These are phyloP conservation scores for Exophiala mesophila DNA, from an alignment of 2,329 filamentous ascomycete genomes.

Conservation along the genomic window DNA sequence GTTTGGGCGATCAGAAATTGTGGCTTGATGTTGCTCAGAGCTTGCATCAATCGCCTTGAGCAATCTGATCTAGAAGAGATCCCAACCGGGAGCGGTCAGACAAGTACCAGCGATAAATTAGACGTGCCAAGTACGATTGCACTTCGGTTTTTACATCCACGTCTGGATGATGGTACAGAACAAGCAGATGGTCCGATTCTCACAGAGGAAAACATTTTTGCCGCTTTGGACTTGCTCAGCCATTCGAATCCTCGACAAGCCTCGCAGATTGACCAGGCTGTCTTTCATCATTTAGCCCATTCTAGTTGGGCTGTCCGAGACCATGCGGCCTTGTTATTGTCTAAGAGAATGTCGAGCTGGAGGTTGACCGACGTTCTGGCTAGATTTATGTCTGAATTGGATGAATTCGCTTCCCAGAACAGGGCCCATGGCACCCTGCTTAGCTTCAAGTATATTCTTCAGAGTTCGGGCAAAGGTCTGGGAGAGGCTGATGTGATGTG, in stretches of 20 bases:
- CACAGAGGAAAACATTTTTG: conserved; percentile 34
- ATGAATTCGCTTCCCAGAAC: conserved; percentile 29
- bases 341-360: conserved; percentile 4
- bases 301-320: conserved; percentile 44
- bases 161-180: neutral
- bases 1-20: conserved; percentile 96
- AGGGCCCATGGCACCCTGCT: conserved; percentile 39
- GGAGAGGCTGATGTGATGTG: conserved; percentile 4
- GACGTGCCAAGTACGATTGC: conserved; percentile 12
- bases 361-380: neutral
- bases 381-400: conserved; percentile 2
- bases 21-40: conserved; percentile 80
- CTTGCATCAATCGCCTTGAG: conserved; percentile 48
- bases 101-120: neutral
- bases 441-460: conserved; percentile 16
- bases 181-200: neutral
- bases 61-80: neutral
- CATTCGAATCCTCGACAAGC: conserved; percentile 26
- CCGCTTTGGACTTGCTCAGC: conserved; percentile 42
- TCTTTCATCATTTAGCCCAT: conserved; percentile 38
- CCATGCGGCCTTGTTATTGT: conserved; percentile 37
- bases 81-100: neutral
- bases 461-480: neutral
- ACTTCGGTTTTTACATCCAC: conserved; percentile 10
- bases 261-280: conserved; percentile 31